phyloP scores from a whole-genome alignment of 2,329 filamentous ascomycete species.

The Simplicillium aogashimaense region DNA sequence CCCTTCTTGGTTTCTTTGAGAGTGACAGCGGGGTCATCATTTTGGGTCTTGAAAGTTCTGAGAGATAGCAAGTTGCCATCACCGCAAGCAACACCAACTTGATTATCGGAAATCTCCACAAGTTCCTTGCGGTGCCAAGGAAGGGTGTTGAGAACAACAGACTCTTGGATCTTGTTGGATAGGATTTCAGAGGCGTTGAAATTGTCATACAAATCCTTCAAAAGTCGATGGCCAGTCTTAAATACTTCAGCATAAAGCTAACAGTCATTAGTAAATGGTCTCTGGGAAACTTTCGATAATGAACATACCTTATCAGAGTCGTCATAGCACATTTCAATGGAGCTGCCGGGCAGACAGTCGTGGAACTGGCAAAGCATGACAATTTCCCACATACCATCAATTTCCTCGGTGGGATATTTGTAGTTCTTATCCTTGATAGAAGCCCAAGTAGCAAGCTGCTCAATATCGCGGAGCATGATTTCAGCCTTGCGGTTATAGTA shows the following conservation, averaged over 20 bases:
- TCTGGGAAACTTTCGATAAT: constrained; percentile 8
- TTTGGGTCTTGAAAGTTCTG: constrained; percentile 34
- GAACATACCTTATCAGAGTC: constrained; percentile 66
- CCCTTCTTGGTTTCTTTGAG: constrained; percentile 42
- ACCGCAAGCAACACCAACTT: constrained; percentile 46
- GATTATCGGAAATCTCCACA: constrained; percentile 48
- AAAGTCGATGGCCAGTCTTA: constrained; percentile 59
- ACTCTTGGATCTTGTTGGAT: constrained; percentile 29
- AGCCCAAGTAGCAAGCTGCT: constrained; percentile 78
- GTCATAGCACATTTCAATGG: constrained; percentile 96
- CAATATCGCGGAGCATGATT: constrained; percentile 75
- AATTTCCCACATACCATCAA: constrained; percentile 92
- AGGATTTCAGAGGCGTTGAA: constrained; percentile 49
- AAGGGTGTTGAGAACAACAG: constrained; percentile 71
- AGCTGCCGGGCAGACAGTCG: constrained; percentile 89
- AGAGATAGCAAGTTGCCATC: constrained; percentile 41
- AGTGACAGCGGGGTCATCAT: constrained; percentile 37
- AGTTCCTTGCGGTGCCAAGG: constrained; percentile 76
- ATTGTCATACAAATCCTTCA: constrained; percentile 57
- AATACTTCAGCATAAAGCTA: constrained; percentile 77
- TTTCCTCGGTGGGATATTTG: constrained; percentile 86
- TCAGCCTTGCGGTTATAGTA: constrained; percentile 83
- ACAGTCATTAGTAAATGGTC: constrained; percentile 12
- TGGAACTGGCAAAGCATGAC: constrained; percentile 94
- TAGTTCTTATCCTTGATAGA: constrained; percentile 65